Evolutionary conservation across 768 basidiomycete genomes (phyloP).

Genomic region (Candolleomyces efflorescens): DNA sequence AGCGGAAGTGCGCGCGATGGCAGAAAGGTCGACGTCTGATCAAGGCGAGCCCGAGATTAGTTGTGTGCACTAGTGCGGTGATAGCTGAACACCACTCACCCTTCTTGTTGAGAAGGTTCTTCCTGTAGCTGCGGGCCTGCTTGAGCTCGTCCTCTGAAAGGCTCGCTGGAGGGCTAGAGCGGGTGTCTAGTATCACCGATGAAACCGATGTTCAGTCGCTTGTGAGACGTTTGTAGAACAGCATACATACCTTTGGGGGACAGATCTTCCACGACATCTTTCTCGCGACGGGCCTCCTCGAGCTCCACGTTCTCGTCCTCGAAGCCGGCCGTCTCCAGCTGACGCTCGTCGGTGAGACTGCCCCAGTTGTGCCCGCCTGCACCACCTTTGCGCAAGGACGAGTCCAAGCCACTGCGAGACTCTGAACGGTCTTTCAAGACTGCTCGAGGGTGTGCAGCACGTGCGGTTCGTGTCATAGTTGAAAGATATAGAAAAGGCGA

Average conservation of each 20-base stretch:
- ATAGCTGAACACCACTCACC: conserved; percentile 21
- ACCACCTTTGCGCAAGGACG: conserved; percentile 71
- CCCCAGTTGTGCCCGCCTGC: conserved; percentile 89
- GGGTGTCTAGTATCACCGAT: neutral
- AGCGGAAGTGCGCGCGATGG: conserved; percentile 80
- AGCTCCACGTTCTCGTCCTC: conserved; percentile 53
- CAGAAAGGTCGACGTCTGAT: conserved; percentile 54
- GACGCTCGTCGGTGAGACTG: conserved; percentile 55
- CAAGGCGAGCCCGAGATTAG: conserved; percentile 1
- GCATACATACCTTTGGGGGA: neutral
- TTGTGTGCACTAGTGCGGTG: neutral
- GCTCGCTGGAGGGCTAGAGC: neutral
- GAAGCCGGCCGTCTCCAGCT: conserved; percentile 53
- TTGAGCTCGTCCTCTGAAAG: conserved; percentile 63
- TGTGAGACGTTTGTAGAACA: neutral
- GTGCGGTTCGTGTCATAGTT: conserved; percentile 78
- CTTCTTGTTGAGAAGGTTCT: conserved; percentile 67
- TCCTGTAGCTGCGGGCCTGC: conserved; percentile 64
- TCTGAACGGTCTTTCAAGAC: conserved; percentile 74
- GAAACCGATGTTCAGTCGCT: neutral
- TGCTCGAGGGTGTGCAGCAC: conserved; percentile 67
- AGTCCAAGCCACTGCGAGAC: conserved; percentile 72
- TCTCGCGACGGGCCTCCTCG: conserved; percentile 28
- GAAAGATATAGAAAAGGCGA: conserved; percentile 7
- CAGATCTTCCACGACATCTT: conserved; percentile 9